Evolutionary conservation across 73 alveolate species (phyloP).

Genomic region (Tetrahymena malaccensis): DNA sequence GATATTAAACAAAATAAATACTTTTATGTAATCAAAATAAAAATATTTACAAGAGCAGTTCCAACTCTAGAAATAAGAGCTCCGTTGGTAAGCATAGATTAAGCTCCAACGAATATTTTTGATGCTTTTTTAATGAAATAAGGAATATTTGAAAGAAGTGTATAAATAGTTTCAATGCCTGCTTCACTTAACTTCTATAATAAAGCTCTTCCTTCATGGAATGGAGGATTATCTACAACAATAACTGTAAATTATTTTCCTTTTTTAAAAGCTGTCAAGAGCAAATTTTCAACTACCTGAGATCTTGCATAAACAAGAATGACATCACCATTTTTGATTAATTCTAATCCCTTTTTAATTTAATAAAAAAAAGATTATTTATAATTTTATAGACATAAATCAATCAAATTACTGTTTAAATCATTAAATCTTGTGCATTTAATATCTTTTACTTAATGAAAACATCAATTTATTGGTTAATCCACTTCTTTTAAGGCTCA

Average conservation of each 20-base stretch:
- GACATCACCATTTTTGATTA: conserved; percentile 7
- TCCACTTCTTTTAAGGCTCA: conserved; percentile 19
- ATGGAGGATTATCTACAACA: conserved; percentile 34
- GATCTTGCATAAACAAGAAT: conserved; percentile 37
- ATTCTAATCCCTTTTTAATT: conserved; percentile 2
- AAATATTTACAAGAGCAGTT: conserved; percentile 8
- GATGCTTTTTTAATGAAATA: conserved; percentile 9
- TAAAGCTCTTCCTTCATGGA: conserved; percentile 15
- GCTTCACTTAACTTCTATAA: background rate
- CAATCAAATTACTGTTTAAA: background rate
- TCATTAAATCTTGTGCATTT: conserved; percentile 16
- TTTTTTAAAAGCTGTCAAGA: background rate
- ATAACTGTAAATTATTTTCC: conserved; percentile 15
- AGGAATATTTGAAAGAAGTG: conserved; percentile 20
- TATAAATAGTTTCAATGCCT: conserved; percentile 1
- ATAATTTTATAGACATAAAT: too few species aligned
- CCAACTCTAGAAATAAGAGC: conserved; percentile 35
- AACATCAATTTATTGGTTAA: conserved; percentile 17
- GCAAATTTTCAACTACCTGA: conserved; percentile 26
- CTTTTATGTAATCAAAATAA: background rate
- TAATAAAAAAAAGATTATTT: too few species aligned
- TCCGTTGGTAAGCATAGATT: conserved; percentile 32
- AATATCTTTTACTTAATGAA: conserved; percentile 14
- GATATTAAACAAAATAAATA: background rate
- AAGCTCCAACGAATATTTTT: conserved; percentile 40